phyloP scores from a whole-genome alignment of 805 yeast genomes.

The Wickerhamiella galacta region DNA sequence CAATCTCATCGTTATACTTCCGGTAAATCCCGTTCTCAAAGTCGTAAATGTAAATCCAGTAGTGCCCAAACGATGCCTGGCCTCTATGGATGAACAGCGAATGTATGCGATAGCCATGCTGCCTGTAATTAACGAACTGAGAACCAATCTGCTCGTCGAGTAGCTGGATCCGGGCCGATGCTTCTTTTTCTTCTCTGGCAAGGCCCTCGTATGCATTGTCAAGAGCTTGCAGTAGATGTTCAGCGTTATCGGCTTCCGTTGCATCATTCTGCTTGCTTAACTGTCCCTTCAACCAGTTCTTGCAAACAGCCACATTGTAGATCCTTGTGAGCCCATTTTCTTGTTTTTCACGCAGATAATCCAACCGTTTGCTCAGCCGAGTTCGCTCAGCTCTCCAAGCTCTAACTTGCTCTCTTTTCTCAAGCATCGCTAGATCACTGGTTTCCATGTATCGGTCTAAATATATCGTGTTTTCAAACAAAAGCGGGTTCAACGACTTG shows the following conservation, averaged over 20 bases:
- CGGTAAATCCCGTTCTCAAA: conserved; percentile 50
- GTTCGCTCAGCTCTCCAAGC: conserved; percentile 33
- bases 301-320: conserved; percentile 33
- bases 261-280: conserved; percentile 3
- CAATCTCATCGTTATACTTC: conserved; percentile 89
- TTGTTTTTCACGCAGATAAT: not conserved
- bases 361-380: conserved; percentile 11
- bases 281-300: conserved; percentile 2
- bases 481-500: conserved; percentile 68
- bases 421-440: conserved; percentile 33
- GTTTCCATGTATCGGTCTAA: conserved; percentile 76
- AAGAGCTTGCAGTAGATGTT: conserved; percentile 26
- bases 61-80: conserved; percentile 91
- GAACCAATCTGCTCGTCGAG: conserved; percentile 34
- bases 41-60: conserved; percentile 88
- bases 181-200: conserved; percentile 26
- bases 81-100: conserved; percentile 93
- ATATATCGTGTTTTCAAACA: conserved; percentile 59
- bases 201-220: conserved; percentile 31
- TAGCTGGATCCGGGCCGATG: conserved; percentile 28
- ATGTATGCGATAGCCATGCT: conserved; percentile 65
- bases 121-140: conserved; percentile 46
- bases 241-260: conserved; percentile 16
- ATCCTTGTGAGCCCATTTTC: conserved; percentile 30
- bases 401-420: conserved; percentile 37